phyloP scores from a whole-genome alignment of 2,329 filamentous ascomycete species.

The Aspergillus brunneoviolaceus region DNA sequence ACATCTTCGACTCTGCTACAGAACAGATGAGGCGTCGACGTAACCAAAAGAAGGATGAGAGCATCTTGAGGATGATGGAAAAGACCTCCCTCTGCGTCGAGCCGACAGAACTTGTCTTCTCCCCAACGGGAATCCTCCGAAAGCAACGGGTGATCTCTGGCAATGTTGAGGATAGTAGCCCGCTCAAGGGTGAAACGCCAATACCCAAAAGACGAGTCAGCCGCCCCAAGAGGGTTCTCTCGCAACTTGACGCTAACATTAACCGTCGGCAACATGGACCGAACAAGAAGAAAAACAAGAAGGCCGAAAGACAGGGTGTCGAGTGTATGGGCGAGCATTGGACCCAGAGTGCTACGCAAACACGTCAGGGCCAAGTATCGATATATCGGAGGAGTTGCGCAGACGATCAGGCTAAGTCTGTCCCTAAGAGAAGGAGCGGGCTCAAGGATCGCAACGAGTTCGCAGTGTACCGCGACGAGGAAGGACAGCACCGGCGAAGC shows the following conservation, averaged over 20 bases:
- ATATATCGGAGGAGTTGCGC: slow-evolving; percentile 20
- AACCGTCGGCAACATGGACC: slow-evolving; percentile 19
- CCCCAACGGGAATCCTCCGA: slow-evolving; percentile 43
- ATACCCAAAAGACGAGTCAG: slow-evolving; percentile 37
- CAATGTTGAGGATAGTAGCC: slow-evolving; percentile 49
- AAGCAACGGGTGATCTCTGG: slow-evolving; percentile 50
- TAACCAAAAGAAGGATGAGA: slow-evolving; percentile 53
- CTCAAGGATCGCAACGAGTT: slow-evolving; percentile 33
- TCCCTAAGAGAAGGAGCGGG: slow-evolving; percentile 24
- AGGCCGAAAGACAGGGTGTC: slow-evolving; percentile 11
- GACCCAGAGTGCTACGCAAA: slow-evolving; percentile 18
- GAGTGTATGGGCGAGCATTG: slow-evolving; percentile 13
- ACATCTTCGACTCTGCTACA: slow-evolving; percentile 53
- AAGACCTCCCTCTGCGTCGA: slow-evolving; percentile 45
- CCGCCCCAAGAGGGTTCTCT: slow-evolving; percentile 35
- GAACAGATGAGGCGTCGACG: slow-evolving; percentile 49
- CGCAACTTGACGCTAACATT: slow-evolving; percentile 35
- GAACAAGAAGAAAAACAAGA: slow-evolving; percentile 28
- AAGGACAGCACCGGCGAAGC: slow-evolving; percentile 9
- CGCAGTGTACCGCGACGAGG: slow-evolving; percentile 39
- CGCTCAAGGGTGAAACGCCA: slow-evolving; percentile 47
- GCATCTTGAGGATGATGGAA: slow-evolving; percentile 48
- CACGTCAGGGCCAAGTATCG: slow-evolving; percentile 21
- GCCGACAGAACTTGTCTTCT: slow-evolving; percentile 50
- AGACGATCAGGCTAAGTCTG: slow-evolving; percentile 36